These are phyloP conservation scores for Lolium perenne DNA, from an alignment of 176 grass and related monocot species.

Conservation along the genomic window DNA sequence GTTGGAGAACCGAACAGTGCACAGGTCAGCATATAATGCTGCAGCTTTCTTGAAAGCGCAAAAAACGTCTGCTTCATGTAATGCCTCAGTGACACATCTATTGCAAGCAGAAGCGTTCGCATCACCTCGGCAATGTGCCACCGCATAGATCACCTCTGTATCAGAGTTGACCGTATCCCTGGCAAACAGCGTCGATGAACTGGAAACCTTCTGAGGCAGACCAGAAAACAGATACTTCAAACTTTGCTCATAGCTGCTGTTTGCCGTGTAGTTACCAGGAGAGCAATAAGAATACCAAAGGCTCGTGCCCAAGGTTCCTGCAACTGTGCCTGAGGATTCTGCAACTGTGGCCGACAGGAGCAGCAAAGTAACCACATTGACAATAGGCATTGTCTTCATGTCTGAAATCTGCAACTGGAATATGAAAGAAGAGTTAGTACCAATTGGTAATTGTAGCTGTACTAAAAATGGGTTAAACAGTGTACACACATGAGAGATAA, in stretches of 20 bases:
- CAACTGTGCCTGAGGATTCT: neutral
- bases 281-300: neutral
- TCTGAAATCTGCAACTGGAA: neutral
- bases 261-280: neutral
- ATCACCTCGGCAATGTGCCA: neutral
- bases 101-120: neutral
- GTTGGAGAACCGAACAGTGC: neutral
- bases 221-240: neutral
- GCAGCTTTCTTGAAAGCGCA: neutral
- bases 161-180: too few relatives aligned
- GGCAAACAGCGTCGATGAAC: neutral
- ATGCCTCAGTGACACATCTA: neutral
- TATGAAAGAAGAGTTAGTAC: neutral
- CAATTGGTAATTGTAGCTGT: neutral
- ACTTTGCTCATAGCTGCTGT: neutral
- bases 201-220: too few relatives aligned
- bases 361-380: neutral
- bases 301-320: neutral
- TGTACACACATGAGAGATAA: neutral
- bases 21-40: neutral
- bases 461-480: neutral
- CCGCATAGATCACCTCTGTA: neutral
- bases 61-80: neutral
- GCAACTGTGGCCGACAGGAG: neutral
- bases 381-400: neutral